phyloP scores from a whole-genome alignment of 1,284 basidiomycete genomes.

The Irpex lacteus region DNA sequence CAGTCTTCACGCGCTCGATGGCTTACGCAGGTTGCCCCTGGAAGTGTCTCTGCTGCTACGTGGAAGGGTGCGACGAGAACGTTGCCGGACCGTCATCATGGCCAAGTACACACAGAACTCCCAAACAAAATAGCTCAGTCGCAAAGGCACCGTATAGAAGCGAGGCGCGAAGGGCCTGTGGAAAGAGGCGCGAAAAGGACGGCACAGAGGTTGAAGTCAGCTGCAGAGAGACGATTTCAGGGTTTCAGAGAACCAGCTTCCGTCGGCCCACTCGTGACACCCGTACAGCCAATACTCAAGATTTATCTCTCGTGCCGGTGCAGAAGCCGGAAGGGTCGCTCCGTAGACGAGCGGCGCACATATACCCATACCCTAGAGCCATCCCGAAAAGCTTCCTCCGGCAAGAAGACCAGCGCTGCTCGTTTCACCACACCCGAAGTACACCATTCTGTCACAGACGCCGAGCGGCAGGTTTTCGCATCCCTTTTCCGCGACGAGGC shows the following conservation, averaged over 20 bases:
- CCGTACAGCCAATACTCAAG: not conserved
- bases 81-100: not conserved
- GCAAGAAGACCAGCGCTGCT: not conserved
- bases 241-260: not conserved
- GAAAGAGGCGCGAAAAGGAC: not conserved
- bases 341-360: not conserved
- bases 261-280: not conserved
- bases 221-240: not conserved
- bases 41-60: not conserved
- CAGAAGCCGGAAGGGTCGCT: not conserved
- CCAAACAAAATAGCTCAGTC: not conserved
- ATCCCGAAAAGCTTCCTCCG: not conserved
- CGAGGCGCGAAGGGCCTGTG: not conserved
- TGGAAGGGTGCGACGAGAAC: not conserved
- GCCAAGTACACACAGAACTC: not conserved
- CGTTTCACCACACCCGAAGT: not conserved
- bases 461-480: slow-evolving; percentile 2
- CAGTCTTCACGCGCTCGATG: slow-evolving; percentile 20
- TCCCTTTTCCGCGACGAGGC: not conserved
- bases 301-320: not conserved
- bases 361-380: not conserved
- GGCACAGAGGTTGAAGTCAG: not conserved
- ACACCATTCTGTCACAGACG: not conserved
- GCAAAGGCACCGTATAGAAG: not conserved
- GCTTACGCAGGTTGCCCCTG: slow-evolving; percentile 14